Evolutionary conservation across 2,329 filamentous ascomycete genomes (phyloP).

Genomic region (Fonsecaea monophora): DNA sequence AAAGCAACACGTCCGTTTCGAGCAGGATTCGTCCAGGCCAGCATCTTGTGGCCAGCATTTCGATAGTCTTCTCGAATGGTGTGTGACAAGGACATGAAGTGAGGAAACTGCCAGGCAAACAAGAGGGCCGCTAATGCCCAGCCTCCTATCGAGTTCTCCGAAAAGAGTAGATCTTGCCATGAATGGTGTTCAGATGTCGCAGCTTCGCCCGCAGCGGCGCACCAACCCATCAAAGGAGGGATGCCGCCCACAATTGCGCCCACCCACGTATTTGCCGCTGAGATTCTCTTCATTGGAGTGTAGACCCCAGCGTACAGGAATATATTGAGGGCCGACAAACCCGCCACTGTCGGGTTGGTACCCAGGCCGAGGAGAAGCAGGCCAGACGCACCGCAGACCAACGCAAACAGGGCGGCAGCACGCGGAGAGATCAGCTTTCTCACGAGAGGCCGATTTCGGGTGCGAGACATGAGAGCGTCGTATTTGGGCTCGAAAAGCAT

Average conservation of each 20-base stretch:
- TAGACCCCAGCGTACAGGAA: constrained; percentile 89
- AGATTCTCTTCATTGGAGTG: constrained; percentile 88
- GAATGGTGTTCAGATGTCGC: constrained; percentile 73
- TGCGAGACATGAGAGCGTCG: constrained; percentile 93
- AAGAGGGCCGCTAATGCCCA: constrained; percentile 86
- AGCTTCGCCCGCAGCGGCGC: constrained; percentile 87
- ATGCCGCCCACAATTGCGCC: constrained; percentile 92
- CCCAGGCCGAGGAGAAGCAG: constrained; percentile 80
- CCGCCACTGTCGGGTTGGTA: constrained; percentile 91
- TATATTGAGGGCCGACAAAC: constrained; percentile 84
- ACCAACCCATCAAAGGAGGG: constrained; percentile 97
- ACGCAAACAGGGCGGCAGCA: constrained; percentile 77
- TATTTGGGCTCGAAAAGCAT: constrained; percentile 94
- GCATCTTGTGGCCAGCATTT: constrained; percentile 70
- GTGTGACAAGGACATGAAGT: constrained; percentile 95
- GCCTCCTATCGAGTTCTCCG: constrained; percentile 73
- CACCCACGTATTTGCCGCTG: constrained; percentile 90
- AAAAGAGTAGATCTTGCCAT: constrained; percentile 79
- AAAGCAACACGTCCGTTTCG: constrained; percentile 86
- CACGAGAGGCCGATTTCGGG: constrained; percentile 86
- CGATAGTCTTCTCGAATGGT: constrained; percentile 89
- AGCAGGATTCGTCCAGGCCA: constrained; percentile 84
- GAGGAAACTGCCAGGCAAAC: constrained; percentile 97
- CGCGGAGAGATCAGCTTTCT: constrained; percentile 75
- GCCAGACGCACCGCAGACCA: constrained; percentile 73